A percentile compares a stretch with the other conserved stretches of the same genome.
Evolutionary conservation across 495 filamentous ascomycete genomes (phyloP).

Genomic region (Neurospora tetrasperma): DNA sequence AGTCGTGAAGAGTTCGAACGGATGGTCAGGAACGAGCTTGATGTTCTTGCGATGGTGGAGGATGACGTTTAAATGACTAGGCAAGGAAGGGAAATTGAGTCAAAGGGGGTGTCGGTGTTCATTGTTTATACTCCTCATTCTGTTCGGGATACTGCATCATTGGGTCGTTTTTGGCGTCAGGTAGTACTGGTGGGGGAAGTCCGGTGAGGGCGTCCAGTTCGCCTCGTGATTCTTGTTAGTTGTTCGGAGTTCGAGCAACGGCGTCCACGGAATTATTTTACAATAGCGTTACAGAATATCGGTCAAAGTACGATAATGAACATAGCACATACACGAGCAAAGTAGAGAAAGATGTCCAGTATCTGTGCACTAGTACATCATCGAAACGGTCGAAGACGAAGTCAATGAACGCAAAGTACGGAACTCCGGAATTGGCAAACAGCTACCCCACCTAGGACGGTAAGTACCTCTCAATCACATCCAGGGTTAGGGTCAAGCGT

Average conservation of each 20-base stretch:
- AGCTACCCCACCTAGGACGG: background rate
- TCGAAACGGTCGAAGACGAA: background rate
- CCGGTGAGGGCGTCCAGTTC: background rate
- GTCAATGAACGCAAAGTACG: background rate
- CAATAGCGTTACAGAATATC: background rate
- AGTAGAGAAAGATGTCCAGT: background rate
- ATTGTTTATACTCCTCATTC: background rate
- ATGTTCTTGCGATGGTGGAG: constrained; percentile 66
- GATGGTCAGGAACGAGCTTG: constrained; percentile 69
- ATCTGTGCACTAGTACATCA: background rate
- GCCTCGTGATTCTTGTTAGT: background rate
- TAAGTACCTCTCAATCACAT: background rate
- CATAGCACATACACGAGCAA: background rate
- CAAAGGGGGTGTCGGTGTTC: background rate
- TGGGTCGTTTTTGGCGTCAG: background rate
- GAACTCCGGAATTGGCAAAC: background rate
- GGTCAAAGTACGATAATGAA: background rate
- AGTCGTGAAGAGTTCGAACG: constrained; percentile 74
- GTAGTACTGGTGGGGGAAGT: background rate
- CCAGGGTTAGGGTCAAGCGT: background rate
- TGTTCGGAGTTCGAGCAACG: background rate
- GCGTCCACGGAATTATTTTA: background rate
- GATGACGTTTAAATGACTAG: constrained; percentile 34
- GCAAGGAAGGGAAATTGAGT: background rate
- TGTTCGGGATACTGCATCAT: background rate